These are phyloP conservation scores for Goniomonas avonlea DNA, from an alignment of 78 protist genomes.

Conservation along the genomic window DNA sequence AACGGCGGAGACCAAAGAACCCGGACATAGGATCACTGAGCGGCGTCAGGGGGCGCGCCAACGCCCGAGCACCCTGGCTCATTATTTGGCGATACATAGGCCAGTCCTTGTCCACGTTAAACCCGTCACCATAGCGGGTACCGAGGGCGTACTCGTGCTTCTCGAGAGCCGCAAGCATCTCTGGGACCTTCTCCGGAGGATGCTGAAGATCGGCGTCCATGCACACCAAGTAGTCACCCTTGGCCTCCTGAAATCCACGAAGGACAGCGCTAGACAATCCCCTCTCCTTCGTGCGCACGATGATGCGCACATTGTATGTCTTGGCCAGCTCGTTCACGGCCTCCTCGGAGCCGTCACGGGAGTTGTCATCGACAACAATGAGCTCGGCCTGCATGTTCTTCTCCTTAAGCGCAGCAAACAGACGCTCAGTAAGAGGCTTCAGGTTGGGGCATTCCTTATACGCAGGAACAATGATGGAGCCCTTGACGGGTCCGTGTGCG, in stretches of 20 bases:
- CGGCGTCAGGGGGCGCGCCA: conserved; percentile 38
- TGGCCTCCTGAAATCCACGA: conserved; percentile 17
- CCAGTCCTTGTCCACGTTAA: conserved; percentile 30
- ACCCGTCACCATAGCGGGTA: conserved; percentile 7
- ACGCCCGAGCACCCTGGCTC: conserved; percentile 23
- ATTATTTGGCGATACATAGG: conserved; percentile 34
- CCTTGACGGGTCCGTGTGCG: no score
- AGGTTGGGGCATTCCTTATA: background rate
- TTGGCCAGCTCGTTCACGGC: background rate
- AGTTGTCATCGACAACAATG: conserved; percentile 30
- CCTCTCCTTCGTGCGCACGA: conserved; percentile 36
- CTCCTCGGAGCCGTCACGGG: conserved; percentile 11
- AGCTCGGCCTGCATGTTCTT: background rate
- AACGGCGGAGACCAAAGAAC: conserved; percentile 30
- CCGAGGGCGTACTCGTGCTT: conserved; percentile 5
- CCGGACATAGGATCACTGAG: conserved; percentile 49
- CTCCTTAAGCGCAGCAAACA: background rate
- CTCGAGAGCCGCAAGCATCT: background rate
- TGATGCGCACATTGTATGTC: background rate
- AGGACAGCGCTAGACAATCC: conserved; percentile 39
- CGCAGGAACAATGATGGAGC: conserved; percentile 9
- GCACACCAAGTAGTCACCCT: conserved; percentile 16
- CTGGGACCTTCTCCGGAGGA: conserved; percentile 35
- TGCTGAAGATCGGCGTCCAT: conserved; percentile 51
- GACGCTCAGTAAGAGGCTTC: background rate